Conservation (phyloP, 768 basidiomycete species). For the Thelephora ganbajun region DNA sequence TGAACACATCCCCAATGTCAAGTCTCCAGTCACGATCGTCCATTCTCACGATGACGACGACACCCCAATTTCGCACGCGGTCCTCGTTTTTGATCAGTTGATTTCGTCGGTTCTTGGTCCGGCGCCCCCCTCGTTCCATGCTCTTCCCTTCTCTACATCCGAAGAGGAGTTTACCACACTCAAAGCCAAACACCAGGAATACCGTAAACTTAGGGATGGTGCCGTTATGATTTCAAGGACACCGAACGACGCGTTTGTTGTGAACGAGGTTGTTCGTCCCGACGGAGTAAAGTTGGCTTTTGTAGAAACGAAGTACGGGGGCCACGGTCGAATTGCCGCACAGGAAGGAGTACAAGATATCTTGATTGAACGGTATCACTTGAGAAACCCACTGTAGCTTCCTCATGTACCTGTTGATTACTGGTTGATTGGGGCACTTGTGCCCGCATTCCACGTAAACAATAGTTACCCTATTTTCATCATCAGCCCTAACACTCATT, state of each 20-base stretch:
- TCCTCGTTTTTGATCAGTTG: conserved; percentile 51
- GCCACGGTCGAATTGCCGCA: conserved; percentile 42
- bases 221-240: conserved; percentile 32
- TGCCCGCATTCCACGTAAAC: too few species aligned
- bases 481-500: too few species aligned
- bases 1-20: conserved; percentile 35
- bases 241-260: conserved; percentile 33
- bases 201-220: conserved; percentile 27
- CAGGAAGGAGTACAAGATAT: conserved; percentile 61
- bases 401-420: too few species aligned
- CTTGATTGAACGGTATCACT: conserved; percentile 5
- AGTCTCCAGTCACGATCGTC: conserved; percentile 53
- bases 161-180: conserved; percentile 33
- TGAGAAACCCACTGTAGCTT: too few species aligned
- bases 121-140: conserved; percentile 22
- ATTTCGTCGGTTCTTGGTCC: conserved; percentile 49
- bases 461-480: too few species aligned
- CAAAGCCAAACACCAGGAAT: conserved; percentile 22
- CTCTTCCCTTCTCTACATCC: conserved; percentile 15
- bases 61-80: conserved; percentile 59
- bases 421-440: too few species aligned
- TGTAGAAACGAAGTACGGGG: conserved; percentile 42
- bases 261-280: conserved; percentile 33
- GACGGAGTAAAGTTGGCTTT: conserved; percentile 32
- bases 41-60: conserved; percentile 68